phyloP scores from a whole-genome alignment of 305 asterid species.

The Fraxinus velutina region DNA sequence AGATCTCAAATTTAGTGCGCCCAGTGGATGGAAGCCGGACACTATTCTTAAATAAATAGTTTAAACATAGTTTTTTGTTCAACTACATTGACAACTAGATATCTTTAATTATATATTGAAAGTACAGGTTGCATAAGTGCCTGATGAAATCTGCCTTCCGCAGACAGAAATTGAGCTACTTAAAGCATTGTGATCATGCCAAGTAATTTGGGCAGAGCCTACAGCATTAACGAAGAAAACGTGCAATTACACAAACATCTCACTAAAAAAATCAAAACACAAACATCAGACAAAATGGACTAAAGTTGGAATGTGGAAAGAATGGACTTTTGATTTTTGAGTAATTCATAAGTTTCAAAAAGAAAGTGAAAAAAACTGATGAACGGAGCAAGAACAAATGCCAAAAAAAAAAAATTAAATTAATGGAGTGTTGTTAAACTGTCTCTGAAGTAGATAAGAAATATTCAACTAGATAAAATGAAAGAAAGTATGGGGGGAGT shows the following conservation, averaged over 20 bases:
- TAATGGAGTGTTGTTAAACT: neutral
- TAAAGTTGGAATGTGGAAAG: neutral
- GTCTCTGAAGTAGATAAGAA: neutral
- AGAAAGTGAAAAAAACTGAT: neutral
- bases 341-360: neutral
- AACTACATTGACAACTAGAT: neutral
- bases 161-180: neutral
- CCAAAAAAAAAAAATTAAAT: neutral
- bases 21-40: neutral
- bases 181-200: neutral
- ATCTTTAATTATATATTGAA: neutral
- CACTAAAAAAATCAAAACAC: neutral
- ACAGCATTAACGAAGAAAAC: neutral
- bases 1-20: neutral
- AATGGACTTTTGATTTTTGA: neutral
- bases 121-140: neutral
- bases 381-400: neutral
- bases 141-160: neutral
- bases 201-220: neutral
- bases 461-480: neutral
- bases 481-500: neutral
- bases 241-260: neutral
- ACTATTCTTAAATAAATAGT: neutral
- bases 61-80: neutral
- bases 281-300: neutral